A percentile compares a stretch with the other conserved stretches of the same genome.
Conservation (phyloP, 2,329 filamentous ascomycete species). For the Phyllosticta capitalensis region DNA sequence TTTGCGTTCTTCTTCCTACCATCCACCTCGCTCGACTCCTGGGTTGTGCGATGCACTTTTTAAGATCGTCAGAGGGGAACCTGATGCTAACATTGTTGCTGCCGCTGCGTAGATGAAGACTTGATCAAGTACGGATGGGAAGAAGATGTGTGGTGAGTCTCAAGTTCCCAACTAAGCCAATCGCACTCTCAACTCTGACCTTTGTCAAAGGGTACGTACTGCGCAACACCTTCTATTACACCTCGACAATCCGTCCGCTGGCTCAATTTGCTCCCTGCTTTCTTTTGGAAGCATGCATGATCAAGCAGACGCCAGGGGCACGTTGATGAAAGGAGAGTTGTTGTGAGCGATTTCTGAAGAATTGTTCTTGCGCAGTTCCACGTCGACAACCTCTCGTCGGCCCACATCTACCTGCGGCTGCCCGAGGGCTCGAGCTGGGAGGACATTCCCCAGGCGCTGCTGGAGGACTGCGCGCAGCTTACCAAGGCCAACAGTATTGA, state of each 20-base stretch:
- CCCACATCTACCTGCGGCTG: constrained; percentile 90
- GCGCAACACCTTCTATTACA: neutral
- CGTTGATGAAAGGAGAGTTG: neutral
- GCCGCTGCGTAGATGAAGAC: constrained; percentile 65
- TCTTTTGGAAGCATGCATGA: neutral
- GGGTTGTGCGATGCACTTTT: neutral
- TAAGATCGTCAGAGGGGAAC: neutral
- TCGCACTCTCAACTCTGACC: neutral
- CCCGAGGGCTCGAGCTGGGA: constrained; percentile 76
- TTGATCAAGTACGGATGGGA: constrained; percentile 91
- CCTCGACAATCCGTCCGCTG: neutral
- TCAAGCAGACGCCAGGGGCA: neutral
- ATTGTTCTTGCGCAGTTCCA: constrained; percentile 57
- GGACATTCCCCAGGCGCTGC: constrained; percentile 59
- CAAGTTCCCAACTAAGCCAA: neutral
- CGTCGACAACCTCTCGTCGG: constrained; percentile 92
- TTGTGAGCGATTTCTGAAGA: neutral
- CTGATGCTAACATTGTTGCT: neutral
- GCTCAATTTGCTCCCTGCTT: neutral
- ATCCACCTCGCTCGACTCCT: too few relatives aligned
- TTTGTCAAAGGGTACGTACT: neutral
- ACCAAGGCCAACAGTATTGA: constrained; percentile 99
- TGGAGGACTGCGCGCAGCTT: constrained; percentile 87
- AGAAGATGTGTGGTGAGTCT: constrained; percentile 78
- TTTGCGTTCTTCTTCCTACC: too few relatives aligned